These are phyloP conservation scores for Citeromyces matritensis DNA, from an alignment of 805 yeast genomes.

Conservation along the genomic window DNA sequence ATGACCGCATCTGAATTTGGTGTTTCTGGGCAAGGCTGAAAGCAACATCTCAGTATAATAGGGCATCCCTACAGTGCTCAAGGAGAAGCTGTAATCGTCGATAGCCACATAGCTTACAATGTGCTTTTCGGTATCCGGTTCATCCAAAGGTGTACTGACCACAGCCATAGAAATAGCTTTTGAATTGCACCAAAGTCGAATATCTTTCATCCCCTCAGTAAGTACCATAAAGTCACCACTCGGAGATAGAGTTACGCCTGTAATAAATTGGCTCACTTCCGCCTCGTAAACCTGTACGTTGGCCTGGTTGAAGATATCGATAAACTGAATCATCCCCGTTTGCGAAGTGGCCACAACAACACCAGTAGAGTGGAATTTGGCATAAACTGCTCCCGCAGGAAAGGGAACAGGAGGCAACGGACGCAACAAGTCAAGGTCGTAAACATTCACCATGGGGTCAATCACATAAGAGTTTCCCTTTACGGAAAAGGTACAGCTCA, in stretches of 20 bases:
- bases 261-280: conserved; percentile 29
- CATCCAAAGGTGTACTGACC: conserved; percentile 10
- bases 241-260: conserved; percentile 38
- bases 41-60: conserved; percentile 63
- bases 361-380: conserved; percentile 77
- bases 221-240: conserved; percentile 71
- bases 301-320: conserved; percentile 73
- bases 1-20: conserved; percentile 43
- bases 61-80: conserved; percentile 74
- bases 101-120: conserved; percentile 7
- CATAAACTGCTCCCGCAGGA: conserved; percentile 80
- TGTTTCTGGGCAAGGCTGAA: conserved; percentile 66
- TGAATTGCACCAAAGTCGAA: conserved; percentile 57
- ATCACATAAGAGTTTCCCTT: conserved; percentile 40
- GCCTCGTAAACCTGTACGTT: conserved; percentile 53
- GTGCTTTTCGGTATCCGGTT: conserved; percentile 8
- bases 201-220: conserved; percentile 42
- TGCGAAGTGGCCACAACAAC: conserved; percentile 61
- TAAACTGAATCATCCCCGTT: conserved; percentile 72
- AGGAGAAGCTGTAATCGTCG: conserved; percentile 36
- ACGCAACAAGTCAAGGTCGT: conserved; percentile 60
- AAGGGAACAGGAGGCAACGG: conserved; percentile 72
- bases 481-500: conserved; percentile 71
- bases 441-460: conserved; percentile 76
- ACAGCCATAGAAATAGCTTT: conserved; percentile 22